Conservation (phyloP, 2,329 filamentous ascomycete genomes). For the Cercospora citrullina region DNA sequence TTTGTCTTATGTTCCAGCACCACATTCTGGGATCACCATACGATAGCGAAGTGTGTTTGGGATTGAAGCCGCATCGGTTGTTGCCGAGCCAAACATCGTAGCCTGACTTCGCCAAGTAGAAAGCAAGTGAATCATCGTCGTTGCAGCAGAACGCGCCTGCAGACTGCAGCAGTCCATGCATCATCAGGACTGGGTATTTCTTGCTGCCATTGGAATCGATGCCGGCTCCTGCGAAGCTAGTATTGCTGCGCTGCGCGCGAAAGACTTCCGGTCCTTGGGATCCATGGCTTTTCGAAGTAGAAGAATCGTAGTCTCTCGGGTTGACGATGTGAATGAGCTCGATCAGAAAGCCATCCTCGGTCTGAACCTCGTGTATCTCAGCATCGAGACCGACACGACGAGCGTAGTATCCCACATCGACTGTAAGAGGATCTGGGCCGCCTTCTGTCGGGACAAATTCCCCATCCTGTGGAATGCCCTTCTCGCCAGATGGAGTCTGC, state of each 20-base stretch:
- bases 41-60: conserved; percentile 69
- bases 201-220: conserved; percentile 41
- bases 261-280: conserved; percentile 65
- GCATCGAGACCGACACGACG: conserved; percentile 82
- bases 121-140: conserved; percentile 85
- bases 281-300: conserved; percentile 51
- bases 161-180: conserved; percentile 86
- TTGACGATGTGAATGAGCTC: conserved; percentile 88
- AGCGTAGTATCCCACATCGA: conserved; percentile 80
- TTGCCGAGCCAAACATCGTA: conserved; percentile 97
- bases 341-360: conserved; percentile 90
- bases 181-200: conserved; percentile 80
- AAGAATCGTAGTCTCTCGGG: conserved; percentile 65
- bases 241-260: conserved; percentile 25
- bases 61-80: conserved; percentile 83
- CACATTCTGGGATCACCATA: conserved; percentile 87
- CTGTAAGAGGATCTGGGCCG: conserved; percentile 73
- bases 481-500: conserved; percentile 47
- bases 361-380: conserved; percentile 80
- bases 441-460: conserved; percentile 72
- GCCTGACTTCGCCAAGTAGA: conserved; percentile 86
- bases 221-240: conserved; percentile 39
- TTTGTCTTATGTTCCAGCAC: conserved; percentile 93
- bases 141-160: conserved; percentile 87
- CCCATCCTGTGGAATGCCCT: conserved; percentile 38